Evolutionary conservation across 1,284 basidiomycete genomes (phyloP).

Genomic region (Trichosporon sp.): DNA sequence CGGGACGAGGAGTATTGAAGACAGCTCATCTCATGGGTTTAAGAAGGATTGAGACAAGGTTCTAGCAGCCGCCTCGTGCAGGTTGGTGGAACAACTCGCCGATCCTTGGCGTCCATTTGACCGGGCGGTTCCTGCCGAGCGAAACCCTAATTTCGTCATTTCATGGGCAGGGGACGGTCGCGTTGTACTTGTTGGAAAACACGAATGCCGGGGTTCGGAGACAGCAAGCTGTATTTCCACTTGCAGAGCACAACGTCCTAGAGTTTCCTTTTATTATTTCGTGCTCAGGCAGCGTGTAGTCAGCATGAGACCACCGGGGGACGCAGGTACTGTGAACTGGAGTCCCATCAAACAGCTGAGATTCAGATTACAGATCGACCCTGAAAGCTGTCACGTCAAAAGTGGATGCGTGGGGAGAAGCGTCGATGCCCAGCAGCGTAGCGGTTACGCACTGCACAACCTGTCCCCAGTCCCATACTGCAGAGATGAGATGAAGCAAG

Average conservation of each 20-base stretch:
- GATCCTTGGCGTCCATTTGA: neutral
- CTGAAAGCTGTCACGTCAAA: neutral
- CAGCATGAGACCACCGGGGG: too few species aligned
- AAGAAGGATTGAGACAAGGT: neutral
- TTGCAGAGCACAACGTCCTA: too few species aligned
- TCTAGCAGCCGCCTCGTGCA: too few species aligned
- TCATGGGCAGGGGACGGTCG: too few species aligned
- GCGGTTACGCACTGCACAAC: neutral
- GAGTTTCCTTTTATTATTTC: too few species aligned
- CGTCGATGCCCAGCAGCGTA: neutral
- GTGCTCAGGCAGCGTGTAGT: too few species aligned
- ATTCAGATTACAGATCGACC: neutral
- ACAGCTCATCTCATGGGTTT: too few species aligned
- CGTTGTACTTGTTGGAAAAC: too few species aligned
- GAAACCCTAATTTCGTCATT: neutral
- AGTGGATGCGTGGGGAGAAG: too few species aligned
- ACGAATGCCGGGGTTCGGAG: too few species aligned
- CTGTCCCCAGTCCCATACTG: neutral
- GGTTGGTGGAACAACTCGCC: neutral
- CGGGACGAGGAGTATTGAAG: too few species aligned
- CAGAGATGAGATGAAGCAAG: neutral
- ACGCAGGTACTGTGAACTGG: neutral
- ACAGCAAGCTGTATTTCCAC: too few species aligned
- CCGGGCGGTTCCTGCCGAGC: neutral
- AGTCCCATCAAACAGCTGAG: neutral